These are phyloP conservation scores for Pseudoneurospora amorphoporcata DNA, from an alignment of 495 filamentous ascomycete genomes.

Conservation along the genomic window DNA sequence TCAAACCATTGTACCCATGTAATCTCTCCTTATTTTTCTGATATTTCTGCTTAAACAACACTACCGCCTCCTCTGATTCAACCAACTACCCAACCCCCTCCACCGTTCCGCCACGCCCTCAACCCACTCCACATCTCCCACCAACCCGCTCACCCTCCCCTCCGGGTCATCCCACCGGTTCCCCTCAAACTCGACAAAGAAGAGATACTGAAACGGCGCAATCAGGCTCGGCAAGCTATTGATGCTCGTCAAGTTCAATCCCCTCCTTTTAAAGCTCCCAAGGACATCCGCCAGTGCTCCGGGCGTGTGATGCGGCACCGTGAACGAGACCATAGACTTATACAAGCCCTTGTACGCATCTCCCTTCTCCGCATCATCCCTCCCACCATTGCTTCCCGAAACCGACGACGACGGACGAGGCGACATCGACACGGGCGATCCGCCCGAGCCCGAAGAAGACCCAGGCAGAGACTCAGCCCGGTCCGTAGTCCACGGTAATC, in stretches of 20 bases:
- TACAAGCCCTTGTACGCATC: constrained; percentile 14
- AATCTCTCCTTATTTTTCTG: background rate
- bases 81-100: constrained; percentile 49
- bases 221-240: constrained; percentile 71
- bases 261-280: constrained; percentile 58
- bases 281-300: constrained; percentile 77
- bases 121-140: constrained; percentile 31
- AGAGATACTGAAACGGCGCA: constrained; percentile 80
- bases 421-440: background rate
- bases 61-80: constrained; percentile 22
- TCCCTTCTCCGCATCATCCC: constrained; percentile 2
- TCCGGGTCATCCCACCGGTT: constrained; percentile 35
- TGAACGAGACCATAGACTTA: constrained; percentile 77
- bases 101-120: constrained; percentile 32
- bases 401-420: background rate
- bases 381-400: background rate
- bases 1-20: background rate
- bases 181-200: constrained; percentile 84
- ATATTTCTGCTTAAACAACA: background rate
- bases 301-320: constrained; percentile 61
- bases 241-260: constrained; percentile 83
- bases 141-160: constrained; percentile 40
- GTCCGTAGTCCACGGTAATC: background rate
- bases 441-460: background rate
- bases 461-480: background rate